A percentile compares a stretch with the other conserved stretches of the same genome.
phyloP scores from a whole-genome alignment of 2,329 filamentous ascomycete genomes.

The Polytolypa hystricis region DNA sequence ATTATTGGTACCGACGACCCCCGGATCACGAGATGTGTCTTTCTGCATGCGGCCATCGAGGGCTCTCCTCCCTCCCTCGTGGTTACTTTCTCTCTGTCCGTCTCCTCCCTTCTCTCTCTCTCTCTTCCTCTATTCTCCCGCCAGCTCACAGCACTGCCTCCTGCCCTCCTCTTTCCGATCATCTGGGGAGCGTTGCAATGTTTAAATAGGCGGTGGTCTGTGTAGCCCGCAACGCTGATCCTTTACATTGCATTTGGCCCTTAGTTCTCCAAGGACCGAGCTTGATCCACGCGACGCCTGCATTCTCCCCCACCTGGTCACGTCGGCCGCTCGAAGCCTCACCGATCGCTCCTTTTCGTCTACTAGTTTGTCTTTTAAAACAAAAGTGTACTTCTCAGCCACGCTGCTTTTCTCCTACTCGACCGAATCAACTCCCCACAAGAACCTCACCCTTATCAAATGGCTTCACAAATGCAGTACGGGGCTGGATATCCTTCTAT shows the following conservation, averaged over 20 bases:
- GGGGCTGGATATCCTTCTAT: background rate
- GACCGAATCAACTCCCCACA: background rate
- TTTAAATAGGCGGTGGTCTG: background rate
- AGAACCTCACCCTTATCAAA: background rate
- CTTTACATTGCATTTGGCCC: constrained; percentile 1
- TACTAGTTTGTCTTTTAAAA: no score
- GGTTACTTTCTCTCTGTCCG: background rate
- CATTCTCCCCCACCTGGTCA: background rate
- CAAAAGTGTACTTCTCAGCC: background rate
- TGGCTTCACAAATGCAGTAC: background rate
- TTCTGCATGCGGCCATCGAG: no score
- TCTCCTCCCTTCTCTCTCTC: background rate
- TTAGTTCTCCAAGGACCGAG: background rate
- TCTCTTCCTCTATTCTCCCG: background rate
- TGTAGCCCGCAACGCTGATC: background rate
- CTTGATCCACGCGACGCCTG: background rate
- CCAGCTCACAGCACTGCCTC: background rate
- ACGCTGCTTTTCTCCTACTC: background rate
- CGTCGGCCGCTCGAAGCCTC: background rate
- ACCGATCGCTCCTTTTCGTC: no score
- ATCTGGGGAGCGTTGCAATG: background rate
- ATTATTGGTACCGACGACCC: no score
- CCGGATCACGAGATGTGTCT: no score
- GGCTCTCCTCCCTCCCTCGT: no score
- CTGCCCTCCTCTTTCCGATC: background rate